Evolutionary conservation across 1,284 basidiomycete species (phyloP), one percentile per base, ranked within the genome.

Genomic region (Hymenochaete sp.): DNA sequence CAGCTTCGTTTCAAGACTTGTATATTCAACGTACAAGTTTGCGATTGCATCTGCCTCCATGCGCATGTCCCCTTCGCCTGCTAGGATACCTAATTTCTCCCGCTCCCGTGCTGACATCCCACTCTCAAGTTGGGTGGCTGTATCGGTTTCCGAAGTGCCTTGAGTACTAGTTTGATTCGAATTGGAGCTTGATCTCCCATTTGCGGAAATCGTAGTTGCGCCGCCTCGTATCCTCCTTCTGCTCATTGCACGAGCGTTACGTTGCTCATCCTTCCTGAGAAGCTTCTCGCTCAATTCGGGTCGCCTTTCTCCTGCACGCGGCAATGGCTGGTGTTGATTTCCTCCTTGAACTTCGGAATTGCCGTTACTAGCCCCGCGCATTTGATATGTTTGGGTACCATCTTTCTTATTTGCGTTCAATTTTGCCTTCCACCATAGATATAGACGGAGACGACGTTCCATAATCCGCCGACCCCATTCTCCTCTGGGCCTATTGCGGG

Each of bases 361-460:
- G 39, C 44, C 32, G 50, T 62, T 41, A 52, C 52, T n/a, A 35
- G 24, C 32, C 5, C 55, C 52, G 31, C 56, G 59, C 27, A 57
- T 38, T n/a, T 40, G 42, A 35, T 56, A 52, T 10, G 48, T 49
- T 1, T 54, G 40, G 37, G 55, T 57, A 13, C 59, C 62, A 19
- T 65, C 64, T 42, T 64, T 54, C 51, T 67, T 65, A 40, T 61
- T 56, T 44, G 68, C 61, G 32, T 67, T 67, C 3, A 86, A 64
- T 47, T 73, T 70, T 6, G 76, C 70, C 62, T 91, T 93, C 90
- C 89, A 92, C 67, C 73, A 81, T 14, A 96, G 70, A 60, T 93
- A 91, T 19, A 70, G 62, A 4, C 73, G 68, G 8, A 95, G 67
- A 53, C 82, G 82, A 10, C 68, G 64, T 56, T 84, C 69, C 82